Conservation (phyloP, 495 filamentous ascomycete genomes). For the Bombardia bombarda region DNA sequence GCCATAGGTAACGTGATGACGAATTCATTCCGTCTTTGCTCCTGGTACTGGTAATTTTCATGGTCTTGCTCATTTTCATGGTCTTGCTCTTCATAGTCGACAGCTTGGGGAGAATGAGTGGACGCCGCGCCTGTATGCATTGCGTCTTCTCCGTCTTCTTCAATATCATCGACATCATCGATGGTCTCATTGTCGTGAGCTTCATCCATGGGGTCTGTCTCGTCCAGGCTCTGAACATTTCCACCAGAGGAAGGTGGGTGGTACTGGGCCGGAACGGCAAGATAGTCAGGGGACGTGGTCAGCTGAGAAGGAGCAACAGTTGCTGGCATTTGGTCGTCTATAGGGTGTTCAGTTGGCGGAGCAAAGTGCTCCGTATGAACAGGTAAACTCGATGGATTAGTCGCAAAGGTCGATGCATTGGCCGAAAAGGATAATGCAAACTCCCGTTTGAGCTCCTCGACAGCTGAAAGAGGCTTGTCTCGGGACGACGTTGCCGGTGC, state of each 20-base stretch:
- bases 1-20: slow-evolving; percentile 35
- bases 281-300: slow-evolving; percentile 23
- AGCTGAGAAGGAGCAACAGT: slow-evolving; percentile 33
- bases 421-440: no score
- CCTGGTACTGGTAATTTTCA: neutral
- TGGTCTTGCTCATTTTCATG: neutral
- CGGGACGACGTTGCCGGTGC: neutral
- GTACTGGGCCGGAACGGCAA: slow-evolving; percentile 10
- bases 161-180: neutral
- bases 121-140: no score
- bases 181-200: no score
- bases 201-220: no score
- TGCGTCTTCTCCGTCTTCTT: slow-evolving; percentile 7
- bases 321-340: slow-evolving; percentile 11
- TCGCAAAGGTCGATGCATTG: slow-evolving; percentile 1
- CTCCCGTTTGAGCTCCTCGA: slow-evolving; percentile 3
- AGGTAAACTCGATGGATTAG: no score
- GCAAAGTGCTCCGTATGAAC: neutral
- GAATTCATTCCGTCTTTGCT: slow-evolving; percentile 11
- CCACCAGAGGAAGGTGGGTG: no score
- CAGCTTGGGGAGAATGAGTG: no score
- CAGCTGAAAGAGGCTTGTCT: slow-evolving; percentile 7
- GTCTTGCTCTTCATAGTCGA: neutral
- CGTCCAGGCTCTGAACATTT: no score
- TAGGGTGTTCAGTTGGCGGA: neutral